Evolutionary conservation across 495 filamentous ascomycete species (phyloP).

Genomic region (Lichenothelia convexa): DNA sequence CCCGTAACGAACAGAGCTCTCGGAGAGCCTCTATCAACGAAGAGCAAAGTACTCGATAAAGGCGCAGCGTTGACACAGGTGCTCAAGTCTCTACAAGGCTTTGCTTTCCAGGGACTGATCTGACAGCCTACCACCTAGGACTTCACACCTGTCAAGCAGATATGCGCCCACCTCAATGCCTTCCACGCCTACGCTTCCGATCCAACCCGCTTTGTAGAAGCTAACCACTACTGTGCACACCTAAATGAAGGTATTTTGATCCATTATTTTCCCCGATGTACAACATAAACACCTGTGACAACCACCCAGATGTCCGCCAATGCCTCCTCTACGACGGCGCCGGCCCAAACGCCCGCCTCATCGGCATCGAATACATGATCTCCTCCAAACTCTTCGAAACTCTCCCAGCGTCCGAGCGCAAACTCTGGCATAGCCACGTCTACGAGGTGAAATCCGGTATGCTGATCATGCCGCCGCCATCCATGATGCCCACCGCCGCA

Average conservation of each 20-base stretch:
- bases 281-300: background rate
- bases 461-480: conserved; percentile 64
- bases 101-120: background rate
- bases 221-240: conserved; percentile 76
- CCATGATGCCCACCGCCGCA: conserved; percentile 28
- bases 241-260: conserved; percentile 38
- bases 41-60: conserved; percentile 44
- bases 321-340: conserved; percentile 73
- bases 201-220: conserved; percentile 46
- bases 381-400: conserved; percentile 46
- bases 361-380: conserved; percentile 92
- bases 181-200: conserved; percentile 67
- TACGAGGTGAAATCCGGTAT: conserved; percentile 79
- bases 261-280: conserved; percentile 1
- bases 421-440: conserved; percentile 65
- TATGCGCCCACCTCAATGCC: conserved; percentile 74
- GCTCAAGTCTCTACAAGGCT: conserved; percentile 1
- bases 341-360: conserved; percentile 44
- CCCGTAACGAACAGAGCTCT: conserved; percentile 19
- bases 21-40: conserved; percentile 33
- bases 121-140: conserved; percentile 26
- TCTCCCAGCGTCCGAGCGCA: conserved; percentile 44
- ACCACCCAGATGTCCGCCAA: conserved; percentile 42
- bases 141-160: conserved; percentile 52
- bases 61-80: conserved; percentile 42